These are phyloP conservation scores for Cordyceps farinosa DNA, from an alignment of 2,329 filamentous ascomycete genomes.

Conservation along the genomic window DNA sequence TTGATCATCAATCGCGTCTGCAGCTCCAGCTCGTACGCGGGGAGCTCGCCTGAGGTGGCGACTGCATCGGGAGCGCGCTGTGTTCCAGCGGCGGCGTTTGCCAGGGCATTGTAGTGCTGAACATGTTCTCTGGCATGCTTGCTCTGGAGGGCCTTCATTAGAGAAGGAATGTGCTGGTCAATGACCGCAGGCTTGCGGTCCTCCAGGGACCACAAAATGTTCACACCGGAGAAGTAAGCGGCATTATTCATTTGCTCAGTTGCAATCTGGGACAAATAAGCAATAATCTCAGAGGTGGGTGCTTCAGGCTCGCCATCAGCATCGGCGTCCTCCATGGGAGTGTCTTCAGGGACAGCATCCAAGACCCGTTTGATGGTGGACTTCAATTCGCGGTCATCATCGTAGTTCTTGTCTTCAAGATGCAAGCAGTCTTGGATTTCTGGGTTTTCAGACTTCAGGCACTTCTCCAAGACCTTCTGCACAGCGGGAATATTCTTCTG, in stretches of 20 bases:
- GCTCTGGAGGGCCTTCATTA: conserved; percentile 90
- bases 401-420: conserved; percentile 63
- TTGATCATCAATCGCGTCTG: conserved; percentile 91
- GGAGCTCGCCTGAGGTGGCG: conserved; percentile 54
- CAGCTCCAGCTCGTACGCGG: conserved; percentile 77
- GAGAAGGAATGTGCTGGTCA: conserved; percentile 77
- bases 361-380: conserved; percentile 79
- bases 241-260: conserved; percentile 79
- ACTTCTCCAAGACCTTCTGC: conserved; percentile 87
- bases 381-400: conserved; percentile 66
- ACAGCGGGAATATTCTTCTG: conserved; percentile 70
- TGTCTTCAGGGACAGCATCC: conserved; percentile 78
- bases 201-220: conserved; percentile 88
- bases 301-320: conserved; percentile 81
- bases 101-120: conserved; percentile 62
- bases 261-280: conserved; percentile 78
- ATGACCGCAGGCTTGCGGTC: conserved; percentile 81
- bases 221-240: conserved; percentile 84
- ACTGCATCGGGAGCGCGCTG: conserved; percentile 51
- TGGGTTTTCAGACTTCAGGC: conserved; percentile 79
- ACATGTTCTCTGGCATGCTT: conserved; percentile 95
- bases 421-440: conserved; percentile 94
- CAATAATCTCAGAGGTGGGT: conserved; percentile 81
- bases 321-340: conserved; percentile 68
- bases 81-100: conserved; percentile 46